phyloP scores from a whole-genome alignment of 345 rosid genomes.

The Citropsis articulata region DNA sequence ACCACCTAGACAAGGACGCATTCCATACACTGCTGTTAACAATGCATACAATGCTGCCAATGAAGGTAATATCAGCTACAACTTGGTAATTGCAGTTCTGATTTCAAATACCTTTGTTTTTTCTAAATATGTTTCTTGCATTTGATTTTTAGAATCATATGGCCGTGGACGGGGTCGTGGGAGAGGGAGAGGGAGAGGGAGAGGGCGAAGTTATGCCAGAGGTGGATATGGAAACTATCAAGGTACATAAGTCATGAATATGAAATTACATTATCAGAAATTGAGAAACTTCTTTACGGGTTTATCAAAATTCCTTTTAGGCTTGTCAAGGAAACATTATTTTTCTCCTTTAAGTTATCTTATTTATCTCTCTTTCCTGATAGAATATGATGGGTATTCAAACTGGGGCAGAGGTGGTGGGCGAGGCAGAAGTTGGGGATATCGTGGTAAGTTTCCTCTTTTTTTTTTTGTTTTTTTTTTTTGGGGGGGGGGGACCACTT shows the following conservation, averaged over 20 bases:
- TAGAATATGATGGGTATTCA: constrained; percentile 34
- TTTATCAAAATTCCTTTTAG: background rate
- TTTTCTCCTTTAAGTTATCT: background rate
- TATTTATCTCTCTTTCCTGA: background rate
- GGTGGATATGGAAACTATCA: constrained; percentile 47
- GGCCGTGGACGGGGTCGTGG: constrained; percentile 51
- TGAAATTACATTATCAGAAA: background rate
- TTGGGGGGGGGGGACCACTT: background rate
- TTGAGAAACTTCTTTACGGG: background rate
- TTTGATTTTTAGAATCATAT: constrained; percentile 37
- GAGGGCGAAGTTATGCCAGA: constrained; percentile 45
- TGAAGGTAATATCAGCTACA: constrained; percentile 53
- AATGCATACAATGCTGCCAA: constrained; percentile 45
- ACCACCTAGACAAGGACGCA: constrained; percentile 46
- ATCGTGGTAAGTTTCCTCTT: constrained; percentile 37
- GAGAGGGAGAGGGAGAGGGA: constrained; percentile 47
- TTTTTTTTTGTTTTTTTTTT: background rate
- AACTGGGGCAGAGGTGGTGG: constrained; percentile 43
- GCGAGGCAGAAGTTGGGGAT: constrained; percentile 50
- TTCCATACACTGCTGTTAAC: constrained; percentile 40
- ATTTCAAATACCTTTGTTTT: background rate
- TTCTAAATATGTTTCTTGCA: background rate
- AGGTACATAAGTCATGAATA: constrained; percentile 16
- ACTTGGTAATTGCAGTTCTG: constrained; percentile 2
- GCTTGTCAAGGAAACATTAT: background rate